phyloP scores from a whole-genome alignment of 208 protist species.

The Trypanosoma scelopori region DNA sequence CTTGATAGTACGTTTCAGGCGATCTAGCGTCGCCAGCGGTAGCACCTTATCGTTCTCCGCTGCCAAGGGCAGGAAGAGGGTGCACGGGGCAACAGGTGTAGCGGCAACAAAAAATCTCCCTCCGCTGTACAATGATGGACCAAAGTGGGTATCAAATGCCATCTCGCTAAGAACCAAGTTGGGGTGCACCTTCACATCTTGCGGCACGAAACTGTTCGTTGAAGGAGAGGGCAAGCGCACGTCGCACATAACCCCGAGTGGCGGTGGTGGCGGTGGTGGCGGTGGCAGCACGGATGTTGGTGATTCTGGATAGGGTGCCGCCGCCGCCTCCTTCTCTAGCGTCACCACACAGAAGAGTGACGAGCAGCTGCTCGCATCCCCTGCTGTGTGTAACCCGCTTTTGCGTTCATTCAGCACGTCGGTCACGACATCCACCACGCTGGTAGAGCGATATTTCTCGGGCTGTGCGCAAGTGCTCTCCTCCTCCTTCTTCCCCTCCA shows the following conservation, averaged over 20 bases:
- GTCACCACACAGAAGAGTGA: slow-evolving; percentile 18
- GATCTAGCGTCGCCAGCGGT: slow-evolving; percentile 3
- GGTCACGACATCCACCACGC: neutral
- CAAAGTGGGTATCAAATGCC: slow-evolving; percentile 13
- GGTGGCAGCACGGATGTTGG: no score
- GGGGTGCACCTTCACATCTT: neutral
- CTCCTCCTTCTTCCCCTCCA: neutral
- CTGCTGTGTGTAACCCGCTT: no score
- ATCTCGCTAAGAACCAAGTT: slow-evolving; percentile 12
- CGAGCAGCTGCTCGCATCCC: no score
- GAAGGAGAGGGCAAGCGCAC: neutral
- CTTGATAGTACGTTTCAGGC: slow-evolving; percentile 22
- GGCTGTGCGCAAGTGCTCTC: neutral
- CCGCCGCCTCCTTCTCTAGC: neutral
- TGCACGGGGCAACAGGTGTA: slow-evolving; percentile 2
- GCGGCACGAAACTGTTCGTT: slow-evolving; percentile 1
- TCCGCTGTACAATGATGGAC: neutral
- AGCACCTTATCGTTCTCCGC: neutral
- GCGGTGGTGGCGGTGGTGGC: no score
- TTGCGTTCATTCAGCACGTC: neutral
- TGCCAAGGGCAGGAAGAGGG: slow-evolving; percentile 10
- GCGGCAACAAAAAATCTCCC: slow-evolving; percentile 17
- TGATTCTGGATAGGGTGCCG: no score
- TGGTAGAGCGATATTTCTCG: neutral
- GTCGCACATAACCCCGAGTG: slow-evolving; percentile 14